Base-by-base conservation (phyloP, 2,329 filamentous ascomycete genomes). In the Apiospora malaysiana region DNA sequence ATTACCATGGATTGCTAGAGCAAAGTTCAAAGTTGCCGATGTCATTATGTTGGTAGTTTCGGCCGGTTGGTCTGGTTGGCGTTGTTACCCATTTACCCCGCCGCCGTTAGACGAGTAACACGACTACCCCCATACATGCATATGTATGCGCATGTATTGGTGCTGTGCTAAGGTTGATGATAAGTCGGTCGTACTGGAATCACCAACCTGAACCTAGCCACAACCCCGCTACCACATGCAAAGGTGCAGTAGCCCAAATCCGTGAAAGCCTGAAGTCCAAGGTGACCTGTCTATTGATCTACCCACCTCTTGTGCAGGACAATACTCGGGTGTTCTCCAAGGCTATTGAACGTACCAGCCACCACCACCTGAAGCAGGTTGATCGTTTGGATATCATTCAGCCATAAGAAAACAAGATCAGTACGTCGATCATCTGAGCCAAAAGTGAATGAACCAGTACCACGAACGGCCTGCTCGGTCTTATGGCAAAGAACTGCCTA, bases 11-110 rank as follows among this genome's bases (percentile, higher is more conserved):
- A 56, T 32, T 25, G n/a, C 25, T 18, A 25, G n/a, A 27, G 18
- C 12, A 49, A n/a, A 49, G n/a, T 25, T 27, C 6, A 56, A 14
- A 56, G 51, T 40, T 63, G 32, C 56, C 56, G 56, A 40, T 63
- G 56, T 40, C 56, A 63, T 63, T 32, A 63, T 63, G 56, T 63
- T n/a, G 18, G 16, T 40, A 32, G 27, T 63, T 63, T 59, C 51
- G 27, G 27, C 37, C 51, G 27, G 27, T 59, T 63, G 56, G 56
- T n/a, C 12, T 40, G 9, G 6, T 10, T 51, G 47, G n/a, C 8
- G 56, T 63, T 12, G 49, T 18, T 40, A 21, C 56, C 32, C 56
- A 63, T 63, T 63, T 63, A 63, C 56, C 56, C 56, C 56, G 56
- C 51, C n/a, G 51, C 56, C 32, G 27, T 63, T 63, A 63, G 56